Evolutionary conservation across 805 yeast genomes (phyloP).

Genomic region (Candida boleticola): DNA sequence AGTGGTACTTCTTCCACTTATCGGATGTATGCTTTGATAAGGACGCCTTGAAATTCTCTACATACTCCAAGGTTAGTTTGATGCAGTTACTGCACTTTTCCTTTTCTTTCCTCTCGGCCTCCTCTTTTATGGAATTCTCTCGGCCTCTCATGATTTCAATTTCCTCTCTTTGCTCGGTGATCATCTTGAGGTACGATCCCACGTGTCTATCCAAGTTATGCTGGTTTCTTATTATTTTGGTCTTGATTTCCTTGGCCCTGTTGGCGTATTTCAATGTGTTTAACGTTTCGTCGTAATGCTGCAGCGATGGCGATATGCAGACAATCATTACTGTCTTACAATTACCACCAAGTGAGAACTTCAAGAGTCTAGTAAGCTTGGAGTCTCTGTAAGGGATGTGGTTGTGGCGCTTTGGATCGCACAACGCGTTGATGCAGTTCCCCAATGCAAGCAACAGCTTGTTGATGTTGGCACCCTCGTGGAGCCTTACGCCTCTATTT

Average conservation of each 20-base stretch:
- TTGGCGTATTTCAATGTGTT: conserved; percentile 90
- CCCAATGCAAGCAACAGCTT: conserved; percentile 86
- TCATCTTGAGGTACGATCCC: conserved; percentile 79
- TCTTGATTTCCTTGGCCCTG: conserved; percentile 86
- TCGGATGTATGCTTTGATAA: conserved; percentile 11
- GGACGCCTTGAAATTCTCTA: not conserved
- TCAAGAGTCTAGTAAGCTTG: conserved; percentile 79
- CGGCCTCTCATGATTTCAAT: conserved; percentile 65
- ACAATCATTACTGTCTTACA: conserved; percentile 96
- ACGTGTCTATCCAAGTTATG: conserved; percentile 79
- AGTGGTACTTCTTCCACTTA: conserved; percentile 39
- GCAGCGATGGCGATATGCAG: conserved; percentile 83
- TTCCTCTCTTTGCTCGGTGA: conserved; percentile 73
- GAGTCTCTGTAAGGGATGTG: conserved; percentile 93
- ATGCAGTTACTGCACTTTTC: not conserved
- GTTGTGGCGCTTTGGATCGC: conserved; percentile 62
- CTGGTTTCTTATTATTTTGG: conserved; percentile 70
- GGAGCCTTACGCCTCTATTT: conserved; percentile 75
- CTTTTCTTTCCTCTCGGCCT: not conserved
- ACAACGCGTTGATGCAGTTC: conserved; percentile 88
- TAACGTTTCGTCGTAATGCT: conserved; percentile 89
- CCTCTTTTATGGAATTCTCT: conserved; percentile 26
- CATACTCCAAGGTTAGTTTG: not conserved
- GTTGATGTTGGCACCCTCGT: conserved; percentile 94
- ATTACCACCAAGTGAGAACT: conserved; percentile 89